Base-by-base conservation (phyloP, 1,139 yeast species). In the Candida glucosophila region DNA sequence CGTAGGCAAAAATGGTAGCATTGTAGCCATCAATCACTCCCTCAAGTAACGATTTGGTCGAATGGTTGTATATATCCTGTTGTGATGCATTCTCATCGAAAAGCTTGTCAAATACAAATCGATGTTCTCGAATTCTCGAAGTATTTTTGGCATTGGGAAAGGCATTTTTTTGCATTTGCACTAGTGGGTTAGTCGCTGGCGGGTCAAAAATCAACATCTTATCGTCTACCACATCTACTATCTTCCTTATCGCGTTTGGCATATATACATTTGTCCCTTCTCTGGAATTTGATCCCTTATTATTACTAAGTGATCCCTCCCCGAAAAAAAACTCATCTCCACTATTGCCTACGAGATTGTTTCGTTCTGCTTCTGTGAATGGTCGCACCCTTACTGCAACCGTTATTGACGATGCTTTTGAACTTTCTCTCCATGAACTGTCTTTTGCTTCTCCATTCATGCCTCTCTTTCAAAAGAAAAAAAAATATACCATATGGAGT, bases 1-100 rank as follows among this genome's bases (percentile, higher is more conserved):
- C 98, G 47, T 90, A 90, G 2, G 98, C 97, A 58, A 90, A 90
- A 0, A 88, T 86, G 0, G 96, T 86, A 5, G 94, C 79, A 49
- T 88, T 85, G 49, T 62, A 83, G 0, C 96, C 96, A 36, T 81
- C 93, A 23, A 88, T 49, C 0, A 85, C 76, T 22, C 79, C 70
- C 34, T 77, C 86, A 6, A 88, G 55, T 23, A 85, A 55, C 0
- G 94, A 90, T 27, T 67, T 58, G 0, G 94, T 74, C 0, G 95
- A 82, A 22, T 55, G 53, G 17, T 58, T 49, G 43, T 75, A 86
- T 0, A 86, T 85, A 6, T 78, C 77, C 12, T 66, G 61, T 44
- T 86, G 95, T 1, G 72, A 36, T 1, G 81, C 57, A 17, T 50
- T 52, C 27, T 68, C 76, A 46, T 80, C 92, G 47, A 85, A 85